phyloP scores from a whole-genome alignment of 768 basidiomycete genomes.

The Suillus lakei region DNA sequence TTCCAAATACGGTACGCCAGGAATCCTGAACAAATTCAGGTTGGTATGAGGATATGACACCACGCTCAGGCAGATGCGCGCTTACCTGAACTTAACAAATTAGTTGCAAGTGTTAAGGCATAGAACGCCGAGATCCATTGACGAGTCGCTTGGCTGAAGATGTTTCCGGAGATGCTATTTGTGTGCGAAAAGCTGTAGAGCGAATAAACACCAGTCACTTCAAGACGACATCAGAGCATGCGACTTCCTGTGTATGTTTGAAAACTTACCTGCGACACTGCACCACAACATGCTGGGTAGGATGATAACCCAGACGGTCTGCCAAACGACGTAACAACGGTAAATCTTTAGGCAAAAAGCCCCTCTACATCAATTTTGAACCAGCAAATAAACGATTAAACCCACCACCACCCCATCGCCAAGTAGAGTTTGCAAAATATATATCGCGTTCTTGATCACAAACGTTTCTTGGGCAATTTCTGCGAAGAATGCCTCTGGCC shows the following conservation, averaged over 20 bases:
- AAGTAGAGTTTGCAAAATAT: slow-evolving; percentile 30
- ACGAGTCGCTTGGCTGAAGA: slow-evolving; percentile 32
- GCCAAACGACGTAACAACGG: slow-evolving; percentile 39
- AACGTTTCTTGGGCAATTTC: slow-evolving; percentile 32
- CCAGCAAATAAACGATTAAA: not conserved
- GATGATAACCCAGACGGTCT: slow-evolving; percentile 27
- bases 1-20: slow-evolving; percentile 37
- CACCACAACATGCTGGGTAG: slow-evolving; percentile 36
- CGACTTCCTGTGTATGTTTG: not conserved
- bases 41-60: not conserved
- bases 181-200: slow-evolving; percentile 19
- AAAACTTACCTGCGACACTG: slow-evolving; percentile 23
- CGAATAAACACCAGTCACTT: slow-evolving; percentile 26
- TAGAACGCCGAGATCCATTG: slow-evolving; percentile 42
- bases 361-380: not conserved
- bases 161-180: slow-evolving; percentile 7
- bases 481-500: slow-evolving; percentile 29
- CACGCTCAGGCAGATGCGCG: not conserved
- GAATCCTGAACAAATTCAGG: slow-evolving; percentile 21
- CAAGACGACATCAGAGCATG: not conserved
- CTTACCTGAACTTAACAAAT: slow-evolving; percentile 37
- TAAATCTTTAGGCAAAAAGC: slow-evolving; percentile 22
- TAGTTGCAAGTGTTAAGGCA: slow-evolving; percentile 35
- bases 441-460: slow-evolving; percentile 29
- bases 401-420: slow-evolving; percentile 36